Conservation (phyloP, 2,329 filamentous ascomycete species). For the Cordyceps militaris region DNA sequence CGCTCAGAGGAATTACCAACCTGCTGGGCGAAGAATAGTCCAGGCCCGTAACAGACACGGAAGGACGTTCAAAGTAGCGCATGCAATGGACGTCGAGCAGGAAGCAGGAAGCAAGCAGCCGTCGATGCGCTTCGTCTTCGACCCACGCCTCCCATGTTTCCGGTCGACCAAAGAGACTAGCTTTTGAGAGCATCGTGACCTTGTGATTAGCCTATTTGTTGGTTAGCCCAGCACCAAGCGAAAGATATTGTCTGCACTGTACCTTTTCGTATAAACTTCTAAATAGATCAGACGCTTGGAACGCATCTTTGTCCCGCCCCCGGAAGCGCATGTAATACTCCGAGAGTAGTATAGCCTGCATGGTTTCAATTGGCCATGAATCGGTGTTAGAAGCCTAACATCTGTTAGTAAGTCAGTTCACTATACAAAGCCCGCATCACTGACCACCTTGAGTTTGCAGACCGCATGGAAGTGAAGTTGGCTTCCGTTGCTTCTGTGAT, state of each 20-base stretch:
- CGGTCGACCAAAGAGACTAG: neutral
- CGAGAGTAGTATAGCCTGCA: constrained; percentile 49
- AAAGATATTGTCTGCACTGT: constrained; percentile 26
- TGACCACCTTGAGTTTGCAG: constrained; percentile 43
- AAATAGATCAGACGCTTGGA: constrained; percentile 42
- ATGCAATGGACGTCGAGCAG: constrained; percentile 49
- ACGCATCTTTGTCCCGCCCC: constrained; percentile 40
- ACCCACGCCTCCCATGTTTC: constrained; percentile 42
- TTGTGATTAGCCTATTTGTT: neutral
- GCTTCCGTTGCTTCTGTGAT: constrained; percentile 43
- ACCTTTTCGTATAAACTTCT: constrained; percentile 47
- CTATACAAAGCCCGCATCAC: constrained; percentile 20
- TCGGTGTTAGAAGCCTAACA: constrained; percentile 31
- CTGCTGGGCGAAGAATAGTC: constrained; percentile 28
- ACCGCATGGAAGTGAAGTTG: constrained; percentile 45
- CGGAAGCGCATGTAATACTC: constrained; percentile 50
- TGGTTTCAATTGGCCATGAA: constrained; percentile 42
- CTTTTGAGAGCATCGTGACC: neutral
- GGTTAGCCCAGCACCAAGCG: neutral
- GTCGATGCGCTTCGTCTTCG: constrained; percentile 42
- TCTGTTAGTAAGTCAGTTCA: constrained; percentile 15
- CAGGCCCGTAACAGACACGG: constrained; percentile 27
- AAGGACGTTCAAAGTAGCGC: constrained; percentile 45
- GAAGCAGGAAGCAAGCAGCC: constrained; percentile 50
- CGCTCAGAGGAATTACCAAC: constrained; percentile 40